Base-by-base conservation (phyloP, 2,329 filamentous ascomycete species). In the Colletotrichum spaethianum region DNA sequence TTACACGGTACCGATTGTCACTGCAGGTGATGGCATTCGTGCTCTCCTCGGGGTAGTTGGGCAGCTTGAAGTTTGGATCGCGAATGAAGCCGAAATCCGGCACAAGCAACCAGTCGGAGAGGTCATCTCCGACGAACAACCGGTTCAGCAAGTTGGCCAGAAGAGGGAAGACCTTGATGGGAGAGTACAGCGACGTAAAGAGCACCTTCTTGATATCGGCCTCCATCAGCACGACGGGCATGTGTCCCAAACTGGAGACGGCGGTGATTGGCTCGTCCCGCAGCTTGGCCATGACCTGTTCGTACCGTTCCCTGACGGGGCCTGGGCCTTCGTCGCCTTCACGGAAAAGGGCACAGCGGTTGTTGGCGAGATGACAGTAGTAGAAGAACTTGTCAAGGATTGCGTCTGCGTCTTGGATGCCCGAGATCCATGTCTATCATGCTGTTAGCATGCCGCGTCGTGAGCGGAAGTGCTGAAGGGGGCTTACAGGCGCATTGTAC, bases 341-440 rank as follows among this genome's bases (percentile, higher is more conserved):
- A 11, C 81, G 81, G 63, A 80, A 83, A 61, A 87, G 76, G 5
- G 75, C 74, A 72, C 86, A 88, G 18, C 75, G 77, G 7, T 77
- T 62, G 2, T 83, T 82, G 14, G 83, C 86, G 26, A 82, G 80
- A 65, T 81, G 83, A 75, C 88, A 90, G 52, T 82, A 83, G 56
- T 80, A 76, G 73, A 85, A 87, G 75, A 90, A 88, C 46, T 75
- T 79, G 2, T 79, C 79, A 68, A 86, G 81, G 20, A 84, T 81
- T 61, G 83, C 78, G 67, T 90, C 87, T 42, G 84, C 81, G 71
- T 89, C 84, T 52, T 79, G 74, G 11, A 86, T 75, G 46, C 81
- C 82, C 16, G 80, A 80, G 6, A 75, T 79, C 82, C 81, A 85
- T 53, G 56, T 46, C 72, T 74, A 18, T 28, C 7, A 2, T 40